These are phyloP conservation scores for Leptodontidium sp. DNA, from an alignment of 2,329 filamentous ascomycete genomes.

Conservation along the genomic window DNA sequence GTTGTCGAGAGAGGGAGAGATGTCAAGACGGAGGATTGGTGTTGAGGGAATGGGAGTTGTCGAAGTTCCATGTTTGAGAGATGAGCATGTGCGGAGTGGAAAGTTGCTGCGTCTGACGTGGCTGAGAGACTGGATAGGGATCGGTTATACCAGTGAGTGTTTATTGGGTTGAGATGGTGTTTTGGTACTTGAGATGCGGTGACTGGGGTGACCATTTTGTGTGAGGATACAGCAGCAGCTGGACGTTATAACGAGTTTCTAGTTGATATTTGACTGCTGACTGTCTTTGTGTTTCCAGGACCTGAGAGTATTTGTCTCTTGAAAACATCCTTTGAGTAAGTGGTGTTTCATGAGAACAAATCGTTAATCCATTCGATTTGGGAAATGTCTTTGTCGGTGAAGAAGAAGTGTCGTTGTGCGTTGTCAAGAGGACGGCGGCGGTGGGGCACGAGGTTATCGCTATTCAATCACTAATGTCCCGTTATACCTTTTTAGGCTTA, in stretches of 20 bases:
- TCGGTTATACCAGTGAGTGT: slow-evolving; percentile 36
- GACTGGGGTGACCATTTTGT: slow-evolving; percentile 22
- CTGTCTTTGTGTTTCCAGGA: not conserved
- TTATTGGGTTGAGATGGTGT: slow-evolving; percentile 25
- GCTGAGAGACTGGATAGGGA: slow-evolving; percentile 42
- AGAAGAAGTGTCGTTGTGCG: slow-evolving; percentile 10
- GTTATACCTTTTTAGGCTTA: too few relatives aligned
- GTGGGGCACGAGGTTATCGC: not conserved
- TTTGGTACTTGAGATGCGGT: slow-evolving; percentile 17
- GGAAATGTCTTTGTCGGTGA: slow-evolving; percentile 5
- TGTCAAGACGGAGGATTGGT: slow-evolving; percentile 18
- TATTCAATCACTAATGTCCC: too few relatives aligned
- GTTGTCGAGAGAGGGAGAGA: slow-evolving; percentile 17
- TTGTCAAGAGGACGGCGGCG: slow-evolving; percentile 15
- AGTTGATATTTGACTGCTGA: not conserved
- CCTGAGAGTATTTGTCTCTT: not conserved
- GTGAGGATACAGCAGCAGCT: slow-evolving; percentile 7
- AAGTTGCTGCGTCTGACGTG: slow-evolving; percentile 42
- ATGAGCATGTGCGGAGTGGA: slow-evolving; percentile 43
- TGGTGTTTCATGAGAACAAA: not conserved
- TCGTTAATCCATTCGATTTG: slow-evolving; percentile 1
- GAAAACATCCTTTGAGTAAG: slow-evolving; percentile 12
- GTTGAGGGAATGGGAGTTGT: slow-evolving; percentile 22
- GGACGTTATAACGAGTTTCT: slow-evolving; percentile 14
- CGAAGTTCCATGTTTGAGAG: slow-evolving; percentile 35